These are phyloP conservation scores for Coniochaeta sp. DNA, from an alignment of 2,329 filamentous ascomycete genomes.

Conservation along the genomic window DNA sequence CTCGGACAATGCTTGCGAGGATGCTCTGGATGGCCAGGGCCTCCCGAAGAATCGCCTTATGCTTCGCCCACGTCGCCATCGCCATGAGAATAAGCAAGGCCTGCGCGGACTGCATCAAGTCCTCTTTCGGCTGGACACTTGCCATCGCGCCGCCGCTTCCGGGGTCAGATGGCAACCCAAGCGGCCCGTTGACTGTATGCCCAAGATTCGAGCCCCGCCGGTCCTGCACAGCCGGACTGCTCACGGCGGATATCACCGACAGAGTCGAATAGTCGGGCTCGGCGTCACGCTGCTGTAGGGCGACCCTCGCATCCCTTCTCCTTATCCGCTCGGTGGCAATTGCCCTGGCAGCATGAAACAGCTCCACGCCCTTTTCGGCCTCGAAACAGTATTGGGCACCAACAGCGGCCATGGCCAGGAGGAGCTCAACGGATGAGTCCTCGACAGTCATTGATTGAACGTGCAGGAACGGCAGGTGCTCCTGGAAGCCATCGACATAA, in stretches of 20 bases:
- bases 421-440: constrained; percentile 26
- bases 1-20: constrained; percentile 45
- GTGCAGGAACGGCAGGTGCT: constrained; percentile 35
- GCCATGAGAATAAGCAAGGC: constrained; percentile 46
- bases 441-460: constrained; percentile 6
- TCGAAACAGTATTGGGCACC: constrained; percentile 42
- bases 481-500: constrained; percentile 26
- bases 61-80: constrained; percentile 52
- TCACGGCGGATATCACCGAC: constrained; percentile 1
- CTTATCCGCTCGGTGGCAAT: constrained; percentile 44
- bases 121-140: neutral
- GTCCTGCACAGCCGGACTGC: neutral
- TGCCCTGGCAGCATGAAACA: constrained; percentile 48
- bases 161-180: constrained; percentile 3
- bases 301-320: constrained; percentile 36
- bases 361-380: constrained; percentile 38
- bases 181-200: constrained; percentile 3
- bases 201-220: neutral
- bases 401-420: constrained; percentile 41
- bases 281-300: constrained; percentile 4
- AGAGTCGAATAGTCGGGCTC: constrained; percentile 5
- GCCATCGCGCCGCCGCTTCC: neutral
- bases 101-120: constrained; percentile 38
- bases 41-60: constrained; percentile 47
- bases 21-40: constrained; percentile 49